phyloP scores from a whole-genome alignment of 192 early-diverging fungal genomes.

The Entomortierella lignicola region DNA sequence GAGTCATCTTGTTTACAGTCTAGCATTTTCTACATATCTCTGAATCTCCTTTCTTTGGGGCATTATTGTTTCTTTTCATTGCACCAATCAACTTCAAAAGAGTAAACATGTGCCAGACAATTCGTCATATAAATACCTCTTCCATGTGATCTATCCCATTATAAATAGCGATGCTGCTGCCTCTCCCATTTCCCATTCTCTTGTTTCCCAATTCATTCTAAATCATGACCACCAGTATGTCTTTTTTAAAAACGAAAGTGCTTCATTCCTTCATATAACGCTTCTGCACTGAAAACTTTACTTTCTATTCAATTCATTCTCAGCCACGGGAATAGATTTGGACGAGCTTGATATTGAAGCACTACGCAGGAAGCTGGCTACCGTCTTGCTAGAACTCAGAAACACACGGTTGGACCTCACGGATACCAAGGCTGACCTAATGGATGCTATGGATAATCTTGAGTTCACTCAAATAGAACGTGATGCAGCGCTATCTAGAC shows the following conservation, averaged over 20 bases:
- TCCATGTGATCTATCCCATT: neutral
- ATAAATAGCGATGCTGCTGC: neutral
- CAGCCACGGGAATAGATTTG: neutral
- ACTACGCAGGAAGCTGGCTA: constrained; percentile 15
- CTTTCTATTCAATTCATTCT: neutral
- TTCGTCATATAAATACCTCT: neutral
- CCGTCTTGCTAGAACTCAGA: constrained; percentile 40
- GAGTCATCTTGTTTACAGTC: too few relatives aligned
- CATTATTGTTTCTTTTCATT: neutral
- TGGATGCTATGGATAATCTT: constrained; percentile 18
- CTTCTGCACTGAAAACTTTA: neutral
- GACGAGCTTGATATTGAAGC: constrained; percentile 28
- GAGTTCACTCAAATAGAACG: constrained; percentile 15
- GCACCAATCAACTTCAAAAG: too few relatives aligned
- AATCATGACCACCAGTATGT: neutral
- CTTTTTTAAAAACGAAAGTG: neutral
- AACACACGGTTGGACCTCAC: constrained; percentile 23
- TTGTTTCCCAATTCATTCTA: neutral
- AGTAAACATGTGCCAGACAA: too few relatives aligned
- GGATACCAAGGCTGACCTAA: constrained; percentile 18
- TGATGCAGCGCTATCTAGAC: constrained; percentile 8
- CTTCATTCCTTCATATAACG: neutral
- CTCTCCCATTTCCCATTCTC: neutral
- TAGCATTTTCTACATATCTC: too few relatives aligned
- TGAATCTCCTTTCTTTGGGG: too few relatives aligned